These are phyloP conservation scores for Bocquillonia castaneifolia DNA, from an alignment of 441 rosid genomes.

Conservation along the genomic window DNA sequence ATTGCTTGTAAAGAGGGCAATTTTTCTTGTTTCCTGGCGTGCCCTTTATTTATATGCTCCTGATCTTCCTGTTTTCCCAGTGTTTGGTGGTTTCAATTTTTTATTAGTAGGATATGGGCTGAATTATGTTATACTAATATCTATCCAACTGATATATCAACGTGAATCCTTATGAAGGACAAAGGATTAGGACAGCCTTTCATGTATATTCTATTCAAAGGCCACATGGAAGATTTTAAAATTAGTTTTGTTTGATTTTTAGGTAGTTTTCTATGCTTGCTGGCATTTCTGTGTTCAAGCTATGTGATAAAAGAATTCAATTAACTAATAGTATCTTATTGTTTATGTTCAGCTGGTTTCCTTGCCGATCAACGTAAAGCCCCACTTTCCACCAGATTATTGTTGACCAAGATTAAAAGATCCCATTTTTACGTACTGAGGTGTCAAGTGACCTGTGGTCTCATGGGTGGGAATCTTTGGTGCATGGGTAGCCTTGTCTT, in stretches of 20 bases:
- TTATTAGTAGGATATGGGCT: constrained; percentile 18
- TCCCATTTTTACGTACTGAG: constrained; percentile 30
- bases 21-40: constrained; percentile 34
- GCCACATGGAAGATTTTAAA: constrained; percentile 56
- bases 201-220: constrained; percentile 40
- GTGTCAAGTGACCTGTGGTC: constrained; percentile 28
- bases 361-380: constrained; percentile 29
- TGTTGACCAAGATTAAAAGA: constrained; percentile 45
- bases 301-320: constrained; percentile 36
- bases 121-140: constrained; percentile 22
- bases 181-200: constrained; percentile 44
- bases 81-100: constrained; percentile 20
- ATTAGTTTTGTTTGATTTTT: constrained; percentile 29
- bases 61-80: constrained; percentile 13
- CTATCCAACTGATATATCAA: constrained; percentile 30
- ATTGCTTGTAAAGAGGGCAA: constrained; percentile 15
- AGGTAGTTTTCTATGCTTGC: constrained; percentile 28
- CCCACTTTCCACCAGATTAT: constrained; percentile 34
- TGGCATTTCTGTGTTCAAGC: constrained; percentile 30
- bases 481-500: constrained; percentile 26
- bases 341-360: constrained; percentile 47
- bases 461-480: constrained; percentile 40
- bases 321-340: constrained; percentile 32
- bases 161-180: constrained; percentile 34
- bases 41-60: constrained; percentile 26